phyloP scores from a whole-genome alignment of 2,329 filamentous ascomycete species.

The Thermothelomyces thermophilus region DNA sequence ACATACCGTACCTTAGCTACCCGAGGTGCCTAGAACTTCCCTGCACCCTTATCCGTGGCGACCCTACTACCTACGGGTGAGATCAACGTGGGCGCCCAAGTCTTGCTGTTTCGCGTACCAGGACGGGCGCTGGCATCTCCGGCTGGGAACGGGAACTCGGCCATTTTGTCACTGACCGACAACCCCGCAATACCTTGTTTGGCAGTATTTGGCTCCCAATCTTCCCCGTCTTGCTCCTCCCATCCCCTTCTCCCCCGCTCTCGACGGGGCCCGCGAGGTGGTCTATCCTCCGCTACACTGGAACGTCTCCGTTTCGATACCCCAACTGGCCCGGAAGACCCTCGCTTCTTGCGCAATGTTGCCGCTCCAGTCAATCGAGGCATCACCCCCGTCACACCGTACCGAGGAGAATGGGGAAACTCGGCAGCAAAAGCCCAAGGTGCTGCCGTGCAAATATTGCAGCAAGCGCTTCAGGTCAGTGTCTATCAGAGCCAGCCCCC shows the following conservation, averaged over 20 bases:
- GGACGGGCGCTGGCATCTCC: constrained; percentile 21
- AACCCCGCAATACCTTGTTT: constrained; percentile 26
- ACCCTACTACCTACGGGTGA: background rate
- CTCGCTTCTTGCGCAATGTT: constrained; percentile 36
- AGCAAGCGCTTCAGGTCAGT: constrained; percentile 56
- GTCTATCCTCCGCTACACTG: constrained; percentile 16
- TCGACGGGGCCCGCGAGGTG: constrained; percentile 17
- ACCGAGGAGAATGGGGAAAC: constrained; percentile 44
- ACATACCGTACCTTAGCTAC: background rate
- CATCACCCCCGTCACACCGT: constrained; percentile 32
- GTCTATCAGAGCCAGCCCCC: constrained; percentile 23
- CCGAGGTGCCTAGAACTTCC: no score
- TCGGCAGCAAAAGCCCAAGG: constrained; percentile 55
- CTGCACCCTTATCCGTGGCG: no score
- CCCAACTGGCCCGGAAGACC: constrained; percentile 21
- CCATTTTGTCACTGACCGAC: constrained; percentile 20
- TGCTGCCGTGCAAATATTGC: constrained; percentile 56
- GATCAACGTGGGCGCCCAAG: constrained; percentile 8
- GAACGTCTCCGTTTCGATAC: constrained; percentile 22
- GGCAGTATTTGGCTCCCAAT: constrained; percentile 25
- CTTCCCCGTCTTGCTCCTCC: constrained; percentile 15
- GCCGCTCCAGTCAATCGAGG: constrained; percentile 48
- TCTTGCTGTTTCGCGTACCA: constrained; percentile 14
- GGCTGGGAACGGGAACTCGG: constrained; percentile 21
- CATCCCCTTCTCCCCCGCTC: constrained; percentile 23